These are phyloP conservation scores for Hypoxylon sp. DNA, from an alignment of 2,329 filamentous ascomycete species.

Conservation along the genomic window DNA sequence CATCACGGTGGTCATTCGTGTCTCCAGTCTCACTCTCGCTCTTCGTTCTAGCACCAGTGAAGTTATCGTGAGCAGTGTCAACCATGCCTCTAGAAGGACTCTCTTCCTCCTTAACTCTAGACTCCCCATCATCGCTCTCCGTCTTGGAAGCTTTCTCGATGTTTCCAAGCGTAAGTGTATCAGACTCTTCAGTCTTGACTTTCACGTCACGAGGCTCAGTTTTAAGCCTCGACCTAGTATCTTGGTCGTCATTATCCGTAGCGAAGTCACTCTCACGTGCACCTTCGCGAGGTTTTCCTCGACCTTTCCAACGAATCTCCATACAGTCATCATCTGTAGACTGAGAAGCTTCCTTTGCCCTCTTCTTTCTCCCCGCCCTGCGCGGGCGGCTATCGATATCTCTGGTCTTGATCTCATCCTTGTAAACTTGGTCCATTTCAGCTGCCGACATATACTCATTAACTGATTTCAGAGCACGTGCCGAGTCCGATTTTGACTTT, in stretches of 20 bases:
- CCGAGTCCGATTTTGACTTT: neutral
- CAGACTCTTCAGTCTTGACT: neutral
- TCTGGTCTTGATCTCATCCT: neutral
- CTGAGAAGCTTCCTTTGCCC: conserved; percentile 2
- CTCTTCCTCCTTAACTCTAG: neutral
- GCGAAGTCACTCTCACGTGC: neutral
- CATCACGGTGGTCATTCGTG: neutral
- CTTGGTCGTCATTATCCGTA: neutral
- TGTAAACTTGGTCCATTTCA: conserved; percentile 23
- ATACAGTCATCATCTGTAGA: neutral
- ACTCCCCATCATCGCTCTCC: neutral
- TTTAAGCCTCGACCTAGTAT: neutral
- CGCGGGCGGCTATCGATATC: neutral
- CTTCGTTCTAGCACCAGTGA: neutral
- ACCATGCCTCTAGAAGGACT: neutral
- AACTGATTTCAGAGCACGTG: neutral
- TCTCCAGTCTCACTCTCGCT: neutral
- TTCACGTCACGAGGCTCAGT: neutral
- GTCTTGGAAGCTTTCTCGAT: neutral
- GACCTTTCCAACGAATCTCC: neutral
- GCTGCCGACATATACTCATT: neutral
- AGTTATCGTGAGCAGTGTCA: neutral
- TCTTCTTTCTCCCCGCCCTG: neutral
- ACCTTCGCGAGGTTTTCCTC: neutral
- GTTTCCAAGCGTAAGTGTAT: neutral